Percentiles rank a stretch among this genome's conserved stretches.
Evolutionary conservation across 73 alveolate genomes (phyloP).

Genomic region (Stentor coeruleus): DNA sequence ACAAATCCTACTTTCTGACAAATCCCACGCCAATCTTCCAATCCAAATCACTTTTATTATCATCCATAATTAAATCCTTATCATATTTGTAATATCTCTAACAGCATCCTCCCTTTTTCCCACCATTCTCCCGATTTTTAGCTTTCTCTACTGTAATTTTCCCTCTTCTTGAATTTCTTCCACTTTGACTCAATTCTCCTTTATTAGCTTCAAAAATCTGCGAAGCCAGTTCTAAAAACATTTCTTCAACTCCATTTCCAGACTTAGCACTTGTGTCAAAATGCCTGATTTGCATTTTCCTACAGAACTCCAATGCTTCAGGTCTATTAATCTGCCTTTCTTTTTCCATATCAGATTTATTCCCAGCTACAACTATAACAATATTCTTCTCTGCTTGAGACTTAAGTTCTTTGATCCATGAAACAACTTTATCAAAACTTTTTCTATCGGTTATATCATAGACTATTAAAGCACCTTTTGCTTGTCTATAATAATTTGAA

Average conservation of each 20-base stretch:
- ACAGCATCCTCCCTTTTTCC: too few relatives aligned
- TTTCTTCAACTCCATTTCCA: conserved; percentile 68
- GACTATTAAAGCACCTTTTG: conserved; percentile 66
- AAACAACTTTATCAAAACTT: conserved; percentile 49
- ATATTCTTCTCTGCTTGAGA: conserved; percentile 33
- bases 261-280: conserved; percentile 78
- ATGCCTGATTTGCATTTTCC: conserved; percentile 60
- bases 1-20: too few relatives aligned
- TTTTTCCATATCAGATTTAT: conserved; percentile 67
- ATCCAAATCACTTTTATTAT: too few relatives aligned
- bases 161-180: too few relatives aligned
- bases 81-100: too few relatives aligned
- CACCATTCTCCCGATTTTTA: too few relatives aligned
- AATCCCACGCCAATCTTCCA: too few relatives aligned
- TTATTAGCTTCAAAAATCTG: too few relatives aligned
- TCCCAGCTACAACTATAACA: conserved; percentile 66
- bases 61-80: too few relatives aligned
- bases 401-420: conserved; percentile 54
- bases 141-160: too few relatives aligned
- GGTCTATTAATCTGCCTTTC: conserved; percentile 43
- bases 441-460: conserved; percentile 66
- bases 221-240: conserved; percentile 44
- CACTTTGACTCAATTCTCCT: too few relatives aligned
- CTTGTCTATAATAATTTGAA: conserved; percentile 62
- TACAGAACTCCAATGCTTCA: conserved; percentile 55